phyloP scores from a whole-genome alignment of 2,329 filamentous ascomycete genomes.

The Leptosphaerulina australis region DNA sequence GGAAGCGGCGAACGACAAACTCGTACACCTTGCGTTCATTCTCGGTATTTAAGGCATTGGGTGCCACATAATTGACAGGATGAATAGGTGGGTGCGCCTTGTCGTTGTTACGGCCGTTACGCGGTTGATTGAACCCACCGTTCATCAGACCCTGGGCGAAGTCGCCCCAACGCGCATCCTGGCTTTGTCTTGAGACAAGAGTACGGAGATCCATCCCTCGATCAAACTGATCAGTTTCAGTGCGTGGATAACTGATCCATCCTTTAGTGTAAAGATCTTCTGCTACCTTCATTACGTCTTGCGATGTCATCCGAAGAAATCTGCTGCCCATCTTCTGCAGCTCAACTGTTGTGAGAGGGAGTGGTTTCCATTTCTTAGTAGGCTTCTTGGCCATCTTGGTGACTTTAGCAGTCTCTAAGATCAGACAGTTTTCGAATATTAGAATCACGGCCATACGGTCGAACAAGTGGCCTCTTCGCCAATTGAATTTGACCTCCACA shows the following conservation, averaged over 20 bases:
- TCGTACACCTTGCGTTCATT: slow-evolving; percentile 83
- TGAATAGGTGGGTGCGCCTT: slow-evolving; percentile 98
- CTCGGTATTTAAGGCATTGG: slow-evolving; percentile 63
- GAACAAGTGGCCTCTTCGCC: slow-evolving; percentile 83
- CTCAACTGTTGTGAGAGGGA: slow-evolving; percentile 94
- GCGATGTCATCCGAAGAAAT: slow-evolving; percentile 87
- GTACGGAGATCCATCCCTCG: slow-evolving; percentile 81
- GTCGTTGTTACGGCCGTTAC: slow-evolving; percentile 86
- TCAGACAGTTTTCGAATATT: slow-evolving; percentile 83
- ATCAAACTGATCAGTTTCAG: slow-evolving; percentile 96
- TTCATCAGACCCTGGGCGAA: slow-evolving; percentile 78
- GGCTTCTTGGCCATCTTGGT: slow-evolving; percentile 87
- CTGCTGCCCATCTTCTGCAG: slow-evolving; percentile 93
- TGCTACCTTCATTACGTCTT: slow-evolving; percentile 84
- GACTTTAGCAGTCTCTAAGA: slow-evolving; percentile 77
- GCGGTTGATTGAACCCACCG: slow-evolving; percentile 79
- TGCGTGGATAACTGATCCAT: slow-evolving; percentile 96
- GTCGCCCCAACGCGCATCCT: slow-evolving; percentile 75
- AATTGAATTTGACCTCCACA: slow-evolving; percentile 82
- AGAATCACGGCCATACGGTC: slow-evolving; percentile 82
- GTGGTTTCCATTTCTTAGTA: slow-evolving; percentile 89
- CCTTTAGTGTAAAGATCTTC: slow-evolving; percentile 91
- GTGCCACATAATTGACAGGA: slow-evolving; percentile 82
- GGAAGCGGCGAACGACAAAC: slow-evolving; percentile 87
- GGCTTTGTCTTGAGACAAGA: slow-evolving; percentile 82